Conservation (phyloP, 164 flowering plant species). For the Sextonia rubra region DNA sequence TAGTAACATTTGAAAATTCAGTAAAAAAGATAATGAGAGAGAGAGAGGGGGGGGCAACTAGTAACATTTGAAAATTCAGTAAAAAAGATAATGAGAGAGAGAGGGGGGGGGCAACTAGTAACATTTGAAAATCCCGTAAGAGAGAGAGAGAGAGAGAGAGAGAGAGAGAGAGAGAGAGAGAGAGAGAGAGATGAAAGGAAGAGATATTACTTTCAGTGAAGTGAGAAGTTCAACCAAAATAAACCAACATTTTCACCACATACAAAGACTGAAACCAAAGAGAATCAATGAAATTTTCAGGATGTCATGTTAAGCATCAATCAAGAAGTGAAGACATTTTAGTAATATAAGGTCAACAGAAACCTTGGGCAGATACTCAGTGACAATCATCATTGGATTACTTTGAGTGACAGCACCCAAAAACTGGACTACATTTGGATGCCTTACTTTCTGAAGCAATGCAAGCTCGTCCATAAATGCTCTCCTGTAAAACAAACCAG, state of each 20-base stretch:
- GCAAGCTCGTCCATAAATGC: conserved; percentile 92
- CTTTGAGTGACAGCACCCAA: conserved; percentile 98
- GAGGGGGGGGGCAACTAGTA: not conserved
- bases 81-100: not conserved
- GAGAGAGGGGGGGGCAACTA: no score
- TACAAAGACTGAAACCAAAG: not conserved
- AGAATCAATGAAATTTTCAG: conserved; percentile 2
- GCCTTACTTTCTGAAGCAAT: conserved; percentile 82
- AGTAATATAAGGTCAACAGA: not conserved
- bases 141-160: no score
- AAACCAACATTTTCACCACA: conserved; percentile 1
- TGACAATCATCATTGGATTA: conserved; percentile 98
- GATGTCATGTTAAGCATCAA: not conserved
- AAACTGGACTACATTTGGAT: conserved; percentile 98
- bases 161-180: no score
- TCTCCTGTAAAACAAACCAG: conserved; percentile 37
- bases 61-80: not conserved
- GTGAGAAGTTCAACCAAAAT: not conserved
- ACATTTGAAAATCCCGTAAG: not conserved
- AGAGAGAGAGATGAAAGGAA: not conserved
- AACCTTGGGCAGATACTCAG: conserved; percentile 95
- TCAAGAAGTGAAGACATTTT: not conserved
- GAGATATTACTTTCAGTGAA: not conserved
- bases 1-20: not conserved
- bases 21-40: not conserved